These are phyloP conservation scores for Chondrus crispus DNA, from an alignment of 23 red algal genomes.

Conservation along the genomic window DNA sequence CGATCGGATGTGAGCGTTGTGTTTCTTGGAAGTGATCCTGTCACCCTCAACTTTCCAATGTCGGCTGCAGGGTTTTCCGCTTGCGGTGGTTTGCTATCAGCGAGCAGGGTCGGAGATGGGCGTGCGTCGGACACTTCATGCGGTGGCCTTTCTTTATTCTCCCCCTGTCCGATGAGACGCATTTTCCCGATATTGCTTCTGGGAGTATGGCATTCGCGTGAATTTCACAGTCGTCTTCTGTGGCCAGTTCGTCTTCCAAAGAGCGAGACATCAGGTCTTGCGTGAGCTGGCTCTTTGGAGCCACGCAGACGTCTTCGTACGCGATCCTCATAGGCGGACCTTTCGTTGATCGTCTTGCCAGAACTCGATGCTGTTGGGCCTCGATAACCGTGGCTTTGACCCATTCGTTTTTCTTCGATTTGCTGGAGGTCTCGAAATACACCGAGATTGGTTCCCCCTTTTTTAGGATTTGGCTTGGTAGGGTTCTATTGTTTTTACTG, in stretches of 20 bases:
- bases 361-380: neutral
- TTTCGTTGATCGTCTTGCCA: neutral
- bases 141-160: too few species aligned
- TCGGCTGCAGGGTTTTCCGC: too few species aligned
- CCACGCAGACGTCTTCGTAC: constrained; percentile 16
- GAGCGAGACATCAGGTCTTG: neutral
- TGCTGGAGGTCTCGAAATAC: constrained; percentile 9
- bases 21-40: too few species aligned
- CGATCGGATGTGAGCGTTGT: too few species aligned
- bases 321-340: neutral
- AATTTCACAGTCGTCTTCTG: too few species aligned
- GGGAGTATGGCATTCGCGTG: too few species aligned
- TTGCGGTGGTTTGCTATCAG: too few species aligned
- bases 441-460: neutral
- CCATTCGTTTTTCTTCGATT: neutral
- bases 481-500: neutral
- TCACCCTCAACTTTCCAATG: too few species aligned
- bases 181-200: too few species aligned
- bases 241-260: neutral
- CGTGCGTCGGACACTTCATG: too few species aligned
- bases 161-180: too few species aligned
- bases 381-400: neutral
- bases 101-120: too few species aligned
- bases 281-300: neutral
- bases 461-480: neutral